Evolutionary conservation across 352 stramenopile species (phyloP), one percentile per base, ranked within the genome.

Genomic region (Pythium vanterpoolii): DNA sequence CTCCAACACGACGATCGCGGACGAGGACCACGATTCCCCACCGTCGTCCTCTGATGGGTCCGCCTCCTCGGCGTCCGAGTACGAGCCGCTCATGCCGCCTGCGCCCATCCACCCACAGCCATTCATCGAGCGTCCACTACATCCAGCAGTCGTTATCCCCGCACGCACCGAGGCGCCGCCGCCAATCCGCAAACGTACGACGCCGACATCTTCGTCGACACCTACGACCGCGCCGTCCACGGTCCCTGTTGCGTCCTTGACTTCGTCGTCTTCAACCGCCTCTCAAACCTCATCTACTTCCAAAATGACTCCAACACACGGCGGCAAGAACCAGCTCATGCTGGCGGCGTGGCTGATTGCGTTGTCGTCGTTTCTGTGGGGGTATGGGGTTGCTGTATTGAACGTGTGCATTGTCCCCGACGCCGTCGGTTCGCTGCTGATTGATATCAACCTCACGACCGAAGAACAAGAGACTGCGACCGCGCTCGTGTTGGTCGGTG

Each of bases 331-430:
- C 13, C 58, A 73, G n/a, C 64, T 91, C 18, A 66, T 73, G 24
- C 64, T 90, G 7, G 64, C 83, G 4, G 80, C 83, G 16, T 75
- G 68, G 64, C 55, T 93, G 31, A 71, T 93, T 43, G 73, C 81
- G 34, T 68, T 93, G 39, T 90, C 81, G 9, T 91, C 81, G 31
- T 90, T 93, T 47, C 76, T 93, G 50, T 93, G 83, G 79, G 83
- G 83, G 24, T 91, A 89, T 49, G 72, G 76, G 28, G 68, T 77
- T 27, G 64, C 76, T 5, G 83, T 88, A 30, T 70, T 93, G 10
- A 93, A 93, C 50, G 79, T 93, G 6, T 93, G 83, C 50, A 87
- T 93, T 56, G 76, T 90, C 0, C 77, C 79, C 0, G 71, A 93
- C 31, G 83, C 81, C 11, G 46, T 86, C 3, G 83, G 83, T 0